Percentiles rank a stretch among this genome's conserved stretches.
Conservation (phyloP, 2,329 filamentous ascomycete genomes). For the Curvularia hawaiiensis region DNA sequence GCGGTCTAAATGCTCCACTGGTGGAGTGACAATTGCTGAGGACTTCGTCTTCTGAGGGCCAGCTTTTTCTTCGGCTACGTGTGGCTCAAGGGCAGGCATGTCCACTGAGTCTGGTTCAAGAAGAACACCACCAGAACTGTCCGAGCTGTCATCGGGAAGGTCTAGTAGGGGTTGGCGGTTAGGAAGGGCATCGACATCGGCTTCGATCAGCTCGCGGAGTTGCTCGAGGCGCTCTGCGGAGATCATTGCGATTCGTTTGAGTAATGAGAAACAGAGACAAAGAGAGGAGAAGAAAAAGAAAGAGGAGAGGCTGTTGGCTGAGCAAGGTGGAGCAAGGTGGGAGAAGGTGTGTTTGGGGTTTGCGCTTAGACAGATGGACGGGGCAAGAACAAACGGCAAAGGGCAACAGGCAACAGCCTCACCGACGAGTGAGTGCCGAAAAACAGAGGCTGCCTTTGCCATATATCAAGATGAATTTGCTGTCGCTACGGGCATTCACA, state of each 20-base stretch:
- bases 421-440: neutral
- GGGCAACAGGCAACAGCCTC: neutral
- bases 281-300: neutral
- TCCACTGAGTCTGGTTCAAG: slow-evolving; percentile 12
- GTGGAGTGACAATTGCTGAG: neutral
- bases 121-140: slow-evolving; percentile 26
- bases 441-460: neutral
- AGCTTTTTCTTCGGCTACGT: neutral
- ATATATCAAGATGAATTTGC: neutral
- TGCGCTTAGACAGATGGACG: slow-evolving; percentile 6
- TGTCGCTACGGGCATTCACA: neutral
- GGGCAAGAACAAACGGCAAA: slow-evolving; percentile 16
- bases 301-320: neutral
- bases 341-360: neutral
- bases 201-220: slow-evolving; percentile 24
- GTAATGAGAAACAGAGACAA: neutral
- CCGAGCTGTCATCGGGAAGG: slow-evolving; percentile 20
- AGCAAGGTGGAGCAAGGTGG: neutral
- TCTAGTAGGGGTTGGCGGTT: slow-evolving; percentile 15
- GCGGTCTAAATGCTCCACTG: slow-evolving; percentile 20
- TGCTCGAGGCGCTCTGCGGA: slow-evolving; percentile 30
- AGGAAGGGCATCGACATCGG: slow-evolving; percentile 36
- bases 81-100: slow-evolving; percentile 17
- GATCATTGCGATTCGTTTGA: slow-evolving; percentile 26
- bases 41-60: neutral